Base-by-base conservation (phyloP, 306 rosid species). In the Lotus japonicus region DNA sequence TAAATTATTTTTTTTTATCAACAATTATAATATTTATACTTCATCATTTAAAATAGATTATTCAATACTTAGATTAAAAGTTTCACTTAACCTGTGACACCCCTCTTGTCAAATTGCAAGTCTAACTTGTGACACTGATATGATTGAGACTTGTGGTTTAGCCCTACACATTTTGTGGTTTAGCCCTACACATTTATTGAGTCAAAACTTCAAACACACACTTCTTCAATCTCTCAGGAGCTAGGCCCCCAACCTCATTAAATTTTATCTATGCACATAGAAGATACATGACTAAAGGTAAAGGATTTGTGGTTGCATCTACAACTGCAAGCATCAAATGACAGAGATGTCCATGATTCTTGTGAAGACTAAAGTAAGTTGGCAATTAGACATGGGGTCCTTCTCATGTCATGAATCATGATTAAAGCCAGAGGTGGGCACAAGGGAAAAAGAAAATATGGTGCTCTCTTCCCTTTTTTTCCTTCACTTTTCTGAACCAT, bases 361-460 rank as follows among this genome's bases (percentile, higher is more conserved):
- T 84, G 86, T 84, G 88, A 74, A 50, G 54, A 75, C 59, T 82
- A 86, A 77, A 81, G 82, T 69, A 38, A 23, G 72, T 46, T 36
- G 65, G 44, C 64, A 42, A 74, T 73, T 71, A 64, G 36, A 54
- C 77, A 84, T 82, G 88, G 92, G 89, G 83, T 75, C 89, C 84
- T 80, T 75, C 82, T 70, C 79, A 58, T 14, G 73, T 64, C 75
- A 87, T 89, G 78, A 89, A 71, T 64, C 75, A 87, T 89, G 78
- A 89, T 87, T 87, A 83, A 87, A 87, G 92, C 79, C 76, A 79
- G 21, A 71, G 75, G 83, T 50, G 80, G 82, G 81, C 72, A 65
- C 49, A 45, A n/a, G 11, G 13, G 45, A 58, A 72, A 78, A 67
- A 59, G 51, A 64, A 21, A 26, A 77, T 31, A 26, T 62, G 56